phyloP scores from a whole-genome alignment of 345 rosid species.

The Aquilaria malaccensis region DNA sequence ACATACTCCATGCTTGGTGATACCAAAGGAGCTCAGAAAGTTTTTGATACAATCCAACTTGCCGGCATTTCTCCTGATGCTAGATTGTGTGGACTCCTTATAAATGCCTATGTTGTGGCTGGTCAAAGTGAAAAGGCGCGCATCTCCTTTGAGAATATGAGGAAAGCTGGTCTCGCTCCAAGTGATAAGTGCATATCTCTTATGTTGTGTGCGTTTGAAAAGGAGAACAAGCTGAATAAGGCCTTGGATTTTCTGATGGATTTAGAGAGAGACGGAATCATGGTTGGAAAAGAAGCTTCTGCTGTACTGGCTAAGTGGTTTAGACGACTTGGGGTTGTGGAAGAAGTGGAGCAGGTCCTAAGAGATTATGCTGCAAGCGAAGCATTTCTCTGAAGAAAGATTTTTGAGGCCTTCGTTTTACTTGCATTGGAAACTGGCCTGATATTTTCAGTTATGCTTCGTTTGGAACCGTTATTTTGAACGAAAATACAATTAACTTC shows the following conservation, averaged over 20 bases:
- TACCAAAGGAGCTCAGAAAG: conserved; percentile 64
- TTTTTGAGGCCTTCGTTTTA: too few relatives aligned
- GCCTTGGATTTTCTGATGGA: conserved; percentile 52
- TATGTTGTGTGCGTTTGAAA: conserved; percentile 52
- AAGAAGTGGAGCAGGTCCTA: conserved; percentile 58
- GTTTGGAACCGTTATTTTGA: too few relatives aligned
- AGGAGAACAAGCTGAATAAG: conserved; percentile 42
- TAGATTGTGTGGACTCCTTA: conserved; percentile 64
- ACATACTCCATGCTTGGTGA: conserved; percentile 67
- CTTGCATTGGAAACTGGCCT: too few relatives aligned
- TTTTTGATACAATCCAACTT: conserved; percentile 64
- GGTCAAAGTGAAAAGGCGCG: conserved; percentile 57
- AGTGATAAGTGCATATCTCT: conserved; percentile 70
- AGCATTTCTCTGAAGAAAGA: neutral
- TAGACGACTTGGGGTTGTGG: conserved; percentile 58
- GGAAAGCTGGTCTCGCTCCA: conserved; percentile 60
- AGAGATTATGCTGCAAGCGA: conserved; percentile 33
- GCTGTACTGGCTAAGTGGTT: conserved; percentile 59
- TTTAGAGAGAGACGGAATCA: conserved; percentile 31
- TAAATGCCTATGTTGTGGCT: conserved; percentile 56
- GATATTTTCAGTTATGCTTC: too few relatives aligned
- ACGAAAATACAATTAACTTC: too few relatives aligned
- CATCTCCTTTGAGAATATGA: conserved; percentile 67
- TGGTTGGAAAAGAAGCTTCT: conserved; percentile 62
- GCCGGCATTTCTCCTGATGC: conserved; percentile 71